Evolutionary conservation across 1,139 yeast species (phyloP).

Genomic region (Lodderomyces jiufengensis): DNA sequence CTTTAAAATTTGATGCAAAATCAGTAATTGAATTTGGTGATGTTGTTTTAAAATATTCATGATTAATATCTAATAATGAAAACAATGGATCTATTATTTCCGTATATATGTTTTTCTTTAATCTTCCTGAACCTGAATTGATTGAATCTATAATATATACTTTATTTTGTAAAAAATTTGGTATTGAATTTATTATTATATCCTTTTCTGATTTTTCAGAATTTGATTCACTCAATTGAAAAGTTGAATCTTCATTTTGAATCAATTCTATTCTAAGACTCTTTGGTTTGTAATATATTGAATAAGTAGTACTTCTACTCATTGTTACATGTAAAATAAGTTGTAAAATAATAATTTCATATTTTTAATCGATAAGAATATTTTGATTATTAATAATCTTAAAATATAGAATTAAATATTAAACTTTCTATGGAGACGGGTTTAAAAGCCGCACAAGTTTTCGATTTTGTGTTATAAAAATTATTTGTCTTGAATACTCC

Average conservation of each 20-base stretch:
- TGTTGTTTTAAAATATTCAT: constrained; percentile 40
- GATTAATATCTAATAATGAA: constrained; percentile 26
- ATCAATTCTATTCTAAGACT: constrained; percentile 2
- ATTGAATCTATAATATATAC: constrained; percentile 47
- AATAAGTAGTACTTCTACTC: no score
- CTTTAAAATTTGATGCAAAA: constrained; percentile 27
- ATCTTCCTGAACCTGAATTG: constrained; percentile 54
- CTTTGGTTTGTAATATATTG: constrained; percentile 1
- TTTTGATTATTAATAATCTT: no score
- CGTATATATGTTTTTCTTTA: constrained; percentile 36
- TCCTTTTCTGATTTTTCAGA: background rate
- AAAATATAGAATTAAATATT: no score
- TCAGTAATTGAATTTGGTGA: constrained; percentile 29
- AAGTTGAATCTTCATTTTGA: background rate
- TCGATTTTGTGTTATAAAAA: no score
- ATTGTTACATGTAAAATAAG: no score
- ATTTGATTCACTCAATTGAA: background rate
- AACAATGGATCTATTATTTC: constrained; percentile 47
- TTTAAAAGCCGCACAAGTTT: no score
- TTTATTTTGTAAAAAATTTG: constrained; percentile 7
- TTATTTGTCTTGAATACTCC: no score
- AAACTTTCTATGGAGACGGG: no score
- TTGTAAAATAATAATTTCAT: no score
- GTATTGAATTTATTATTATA: constrained; percentile 4
- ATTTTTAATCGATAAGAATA: no score